Conservation (phyloP, 768 basidiomycete genomes). For the Melanogaster broomeanus region DNA sequence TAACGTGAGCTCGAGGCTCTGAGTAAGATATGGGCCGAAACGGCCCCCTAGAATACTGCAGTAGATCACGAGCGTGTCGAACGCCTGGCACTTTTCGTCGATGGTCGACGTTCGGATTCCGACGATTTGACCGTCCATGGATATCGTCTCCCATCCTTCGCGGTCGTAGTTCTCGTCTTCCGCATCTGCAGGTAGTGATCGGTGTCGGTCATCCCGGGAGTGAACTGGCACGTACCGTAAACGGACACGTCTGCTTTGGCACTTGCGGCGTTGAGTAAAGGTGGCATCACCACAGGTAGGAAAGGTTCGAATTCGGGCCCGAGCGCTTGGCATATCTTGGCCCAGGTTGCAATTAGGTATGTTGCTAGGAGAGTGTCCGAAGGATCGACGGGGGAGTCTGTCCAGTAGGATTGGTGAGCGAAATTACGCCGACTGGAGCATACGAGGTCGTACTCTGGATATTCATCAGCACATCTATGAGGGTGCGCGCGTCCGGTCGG, state of each 20-base stretch:
- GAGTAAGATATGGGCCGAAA: constrained; percentile 74
- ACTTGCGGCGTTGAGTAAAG: constrained; percentile 69
- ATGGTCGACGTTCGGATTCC: constrained; percentile 79
- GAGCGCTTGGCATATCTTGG: constrained; percentile 84
- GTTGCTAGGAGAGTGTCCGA: constrained; percentile 70
- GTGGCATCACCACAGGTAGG: constrained; percentile 82
- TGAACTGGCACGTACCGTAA: constrained; percentile 46
- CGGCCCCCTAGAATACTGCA: constrained; percentile 64
- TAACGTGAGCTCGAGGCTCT: constrained; percentile 69
- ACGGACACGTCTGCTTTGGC: constrained; percentile 80
- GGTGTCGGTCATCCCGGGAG: not conserved
- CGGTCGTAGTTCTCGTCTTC: constrained; percentile 55
- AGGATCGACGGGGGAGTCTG: constrained; percentile 69
- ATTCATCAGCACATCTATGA: constrained; percentile 71
- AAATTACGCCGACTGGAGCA: not conserved
- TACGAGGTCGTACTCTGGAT: constrained; percentile 64
- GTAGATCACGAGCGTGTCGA: constrained; percentile 84
- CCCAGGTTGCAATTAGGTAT: constrained; percentile 87
- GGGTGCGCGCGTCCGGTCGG: constrained; percentile 66
- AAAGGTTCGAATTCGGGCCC: constrained; percentile 86
- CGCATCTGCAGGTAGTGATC: constrained; percentile 45
- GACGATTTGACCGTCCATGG: constrained; percentile 74
- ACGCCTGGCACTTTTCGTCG: constrained; percentile 87
- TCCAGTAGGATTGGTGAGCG: not conserved
- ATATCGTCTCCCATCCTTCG: constrained; percentile 79